Evolutionary conservation across 1,284 basidiomycete genomes (phyloP).

Genomic region (Cerioporus squamosus): DNA sequence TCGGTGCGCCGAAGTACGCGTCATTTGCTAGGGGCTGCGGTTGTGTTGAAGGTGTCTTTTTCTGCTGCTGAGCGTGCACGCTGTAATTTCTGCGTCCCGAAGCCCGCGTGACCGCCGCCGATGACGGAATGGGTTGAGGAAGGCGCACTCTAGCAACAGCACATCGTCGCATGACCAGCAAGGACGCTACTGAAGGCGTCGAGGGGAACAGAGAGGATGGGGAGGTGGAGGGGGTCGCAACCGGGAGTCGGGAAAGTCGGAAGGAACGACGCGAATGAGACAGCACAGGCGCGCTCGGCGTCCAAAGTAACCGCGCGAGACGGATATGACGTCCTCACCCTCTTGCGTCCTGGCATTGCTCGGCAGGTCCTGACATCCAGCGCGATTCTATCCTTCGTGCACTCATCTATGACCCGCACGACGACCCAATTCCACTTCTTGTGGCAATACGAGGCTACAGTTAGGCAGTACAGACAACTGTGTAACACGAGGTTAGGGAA

Average conservation of each 20-base stretch:
- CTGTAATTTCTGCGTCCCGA: slow-evolving; percentile 33
- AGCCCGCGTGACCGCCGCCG: slow-evolving; percentile 30
- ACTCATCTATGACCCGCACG: background rate
- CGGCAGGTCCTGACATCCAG: background rate
- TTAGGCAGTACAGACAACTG: too few relatives aligned
- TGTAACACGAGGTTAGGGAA: too few relatives aligned
- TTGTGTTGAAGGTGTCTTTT: slow-evolving; percentile 23
- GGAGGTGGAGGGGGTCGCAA: slow-evolving; percentile 16
- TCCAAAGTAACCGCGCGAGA: background rate
- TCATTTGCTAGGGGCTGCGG: slow-evolving; percentile 22
- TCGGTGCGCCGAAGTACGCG: slow-evolving; percentile 13
- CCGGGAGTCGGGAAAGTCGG: slow-evolving; percentile 1
- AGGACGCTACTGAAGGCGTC: slow-evolving; percentile 27
- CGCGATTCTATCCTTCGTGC: background rate
- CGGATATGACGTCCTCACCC: slow-evolving; percentile 1
- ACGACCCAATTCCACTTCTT: background rate
- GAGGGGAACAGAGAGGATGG: slow-evolving; percentile 14
- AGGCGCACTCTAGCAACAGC: slow-evolving; percentile 33
- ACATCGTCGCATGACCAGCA: slow-evolving; percentile 43
- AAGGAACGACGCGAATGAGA: background rate
- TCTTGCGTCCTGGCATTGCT: background rate
- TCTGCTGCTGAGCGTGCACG: slow-evolving; percentile 33
- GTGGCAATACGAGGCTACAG: too few relatives aligned
- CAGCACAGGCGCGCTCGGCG: slow-evolving; percentile 3
- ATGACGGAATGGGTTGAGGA: slow-evolving; percentile 19